phyloP scores from a whole-genome alignment of 345 rosid species.

The Brassica rapa region DNA sequence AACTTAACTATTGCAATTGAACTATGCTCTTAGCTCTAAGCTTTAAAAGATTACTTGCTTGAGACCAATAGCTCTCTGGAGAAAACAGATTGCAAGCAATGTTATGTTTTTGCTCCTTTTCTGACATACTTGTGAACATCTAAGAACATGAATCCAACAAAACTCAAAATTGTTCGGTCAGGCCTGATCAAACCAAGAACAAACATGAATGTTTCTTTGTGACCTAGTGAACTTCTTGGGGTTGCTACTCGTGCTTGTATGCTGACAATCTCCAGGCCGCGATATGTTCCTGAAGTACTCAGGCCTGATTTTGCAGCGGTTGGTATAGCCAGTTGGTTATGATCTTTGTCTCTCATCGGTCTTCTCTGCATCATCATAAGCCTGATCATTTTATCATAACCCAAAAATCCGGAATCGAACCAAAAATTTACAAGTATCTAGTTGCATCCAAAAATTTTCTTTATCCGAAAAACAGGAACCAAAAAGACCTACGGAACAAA shows the following conservation, averaged over 20 bases:
- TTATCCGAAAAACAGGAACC: too few species aligned
- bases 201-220: background rate
- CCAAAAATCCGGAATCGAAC: too few species aligned
- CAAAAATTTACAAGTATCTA: too few species aligned
- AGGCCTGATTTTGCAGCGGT: constrained; percentile 72
- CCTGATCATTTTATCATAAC: too few species aligned
- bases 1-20: background rate
- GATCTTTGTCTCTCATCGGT: constrained; percentile 45
- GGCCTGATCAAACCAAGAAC: background rate
- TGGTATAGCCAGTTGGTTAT: constrained; percentile 51
- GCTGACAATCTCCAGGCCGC: constrained; percentile 72
- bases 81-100: background rate
- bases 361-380: too few species aligned
- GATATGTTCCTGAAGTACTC: constrained; percentile 68
- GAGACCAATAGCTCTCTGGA: background rate
- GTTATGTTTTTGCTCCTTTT: background rate
- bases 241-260: constrained; percentile 51
- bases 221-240: background rate
- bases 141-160: background rate
- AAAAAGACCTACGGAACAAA: too few species aligned
- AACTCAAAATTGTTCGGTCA: constrained; percentile 13
- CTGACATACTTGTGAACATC: background rate
- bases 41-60: background rate
- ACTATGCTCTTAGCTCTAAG: too few species aligned
- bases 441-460: too few species aligned